phyloP scores from a whole-genome alignment of 768 basidiomycete species.

The Suillus variegatus region DNA sequence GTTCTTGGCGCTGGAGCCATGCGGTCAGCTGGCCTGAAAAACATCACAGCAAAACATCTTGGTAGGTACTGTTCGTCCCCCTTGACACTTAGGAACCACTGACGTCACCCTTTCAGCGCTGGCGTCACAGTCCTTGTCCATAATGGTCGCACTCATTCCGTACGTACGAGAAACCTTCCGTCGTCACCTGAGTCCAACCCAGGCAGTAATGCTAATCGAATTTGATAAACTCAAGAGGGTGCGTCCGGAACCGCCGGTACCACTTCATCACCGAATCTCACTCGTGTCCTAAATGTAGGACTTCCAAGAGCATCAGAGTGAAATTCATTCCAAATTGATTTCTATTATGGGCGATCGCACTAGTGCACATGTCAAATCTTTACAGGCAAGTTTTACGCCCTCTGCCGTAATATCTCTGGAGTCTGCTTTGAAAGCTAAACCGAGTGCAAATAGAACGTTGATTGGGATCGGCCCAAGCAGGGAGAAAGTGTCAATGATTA shows the following conservation, averaged over 20 bases:
- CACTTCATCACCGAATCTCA: slow-evolving; percentile 5
- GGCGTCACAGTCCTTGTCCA: slow-evolving; percentile 93
- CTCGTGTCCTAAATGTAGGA: slow-evolving; percentile 51
- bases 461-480: slow-evolving; percentile 71
- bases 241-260: slow-evolving; percentile 30
- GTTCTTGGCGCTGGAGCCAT: slow-evolving; percentile 99
- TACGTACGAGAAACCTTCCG: slow-evolving; percentile 95
- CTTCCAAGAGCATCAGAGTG: slow-evolving; percentile 98
- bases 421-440: slow-evolving; percentile 9
- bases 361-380: slow-evolving; percentile 77
- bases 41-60: slow-evolving; percentile 97
- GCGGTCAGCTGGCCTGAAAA: slow-evolving; percentile 95
- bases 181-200: slow-evolving; percentile 89
- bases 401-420: slow-evolving; percentile 2
- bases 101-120: slow-evolving; percentile 57
- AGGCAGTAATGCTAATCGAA: slow-evolving; percentile 95
- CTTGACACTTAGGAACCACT: slow-evolving; percentile 14
- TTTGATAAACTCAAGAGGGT: slow-evolving; percentile 98
- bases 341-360: slow-evolving; percentile 98
- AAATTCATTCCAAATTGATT: slow-evolving; percentile 96
- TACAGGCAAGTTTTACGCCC: slow-evolving; percentile 56
- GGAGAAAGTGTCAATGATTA: slow-evolving; percentile 79
- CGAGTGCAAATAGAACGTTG: slow-evolving; percentile 53
- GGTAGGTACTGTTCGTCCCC: slow-evolving; percentile 47
- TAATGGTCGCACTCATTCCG: slow-evolving; percentile 92